Percentiles rank a stretch among this genome's conserved stretches.
Conservation (phyloP, 2,329 filamentous ascomycete species). For the Tolypocladium nubicola region DNA sequence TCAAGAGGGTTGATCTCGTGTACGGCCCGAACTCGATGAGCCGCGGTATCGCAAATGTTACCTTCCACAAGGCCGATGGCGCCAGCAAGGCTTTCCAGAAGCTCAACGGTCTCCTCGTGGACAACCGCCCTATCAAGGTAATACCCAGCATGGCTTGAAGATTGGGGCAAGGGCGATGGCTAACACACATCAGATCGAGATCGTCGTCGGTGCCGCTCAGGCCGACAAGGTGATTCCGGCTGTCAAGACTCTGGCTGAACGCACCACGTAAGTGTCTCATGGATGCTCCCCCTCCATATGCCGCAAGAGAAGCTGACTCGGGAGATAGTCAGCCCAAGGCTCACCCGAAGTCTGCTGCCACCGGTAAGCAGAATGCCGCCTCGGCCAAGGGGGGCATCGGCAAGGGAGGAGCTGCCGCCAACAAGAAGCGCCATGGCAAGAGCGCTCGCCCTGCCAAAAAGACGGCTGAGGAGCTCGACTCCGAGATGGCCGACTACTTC, state of each 20-base stretch:
- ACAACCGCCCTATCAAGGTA: slow-evolving; percentile 84
- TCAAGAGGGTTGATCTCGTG: slow-evolving; percentile 83
- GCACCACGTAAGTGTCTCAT: slow-evolving; percentile 50
- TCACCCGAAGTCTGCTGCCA: slow-evolving; percentile 72
- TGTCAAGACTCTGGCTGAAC: slow-evolving; percentile 67
- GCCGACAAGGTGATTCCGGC: slow-evolving; percentile 57
- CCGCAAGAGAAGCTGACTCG: neutral
- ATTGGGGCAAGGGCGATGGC: neutral
- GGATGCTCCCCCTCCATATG: neutral
- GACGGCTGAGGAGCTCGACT: slow-evolving; percentile 90
- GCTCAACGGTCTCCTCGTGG: slow-evolving; percentile 82
- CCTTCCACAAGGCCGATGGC: slow-evolving; percentile 70
- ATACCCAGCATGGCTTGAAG: neutral
- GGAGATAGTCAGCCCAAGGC: slow-evolving; percentile 20
- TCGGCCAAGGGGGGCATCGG: slow-evolving; percentile 29
- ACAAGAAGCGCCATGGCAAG: slow-evolving; percentile 45
- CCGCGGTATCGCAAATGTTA: slow-evolving; percentile 84
- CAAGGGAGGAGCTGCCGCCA: slow-evolving; percentile 36
- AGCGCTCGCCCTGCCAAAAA: slow-evolving; percentile 65
- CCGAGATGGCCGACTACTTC: slow-evolving; percentile 97
- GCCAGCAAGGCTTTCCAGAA: slow-evolving; percentile 76
- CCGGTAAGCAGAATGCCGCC: slow-evolving; percentile 54
- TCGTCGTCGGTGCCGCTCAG: slow-evolving; percentile 70
- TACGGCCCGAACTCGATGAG: slow-evolving; percentile 90
- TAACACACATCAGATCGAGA: slow-evolving; percentile 59